These are phyloP conservation scores for Chlorencoelia australis DNA, from an alignment of 2,329 filamentous ascomycete species.

Conservation along the genomic window DNA sequence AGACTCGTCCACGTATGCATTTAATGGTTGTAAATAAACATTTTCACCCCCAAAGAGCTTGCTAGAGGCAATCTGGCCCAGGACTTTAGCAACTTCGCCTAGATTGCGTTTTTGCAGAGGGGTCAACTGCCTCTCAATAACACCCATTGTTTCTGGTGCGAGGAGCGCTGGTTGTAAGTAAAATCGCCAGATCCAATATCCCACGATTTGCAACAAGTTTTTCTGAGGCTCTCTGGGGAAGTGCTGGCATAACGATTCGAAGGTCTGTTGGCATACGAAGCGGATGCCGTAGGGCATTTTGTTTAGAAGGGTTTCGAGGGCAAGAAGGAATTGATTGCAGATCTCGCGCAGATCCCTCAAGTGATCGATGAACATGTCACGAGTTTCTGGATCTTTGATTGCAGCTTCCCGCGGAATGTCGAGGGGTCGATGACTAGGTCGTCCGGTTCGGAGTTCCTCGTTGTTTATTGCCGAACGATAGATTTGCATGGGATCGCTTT, in stretches of 20 bases:
- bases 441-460: slow-evolving; percentile 86
- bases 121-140: slow-evolving; percentile 80
- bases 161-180: slow-evolving; percentile 85
- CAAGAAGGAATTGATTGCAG: slow-evolving; percentile 77
- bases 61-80: slow-evolving; percentile 81
- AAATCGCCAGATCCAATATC: slow-evolving; percentile 87
- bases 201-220: slow-evolving; percentile 70
- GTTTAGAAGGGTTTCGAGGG: slow-evolving; percentile 72
- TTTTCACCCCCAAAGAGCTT: slow-evolving; percentile 89
- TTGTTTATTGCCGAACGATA: slow-evolving; percentile 95
- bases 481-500: slow-evolving; percentile 96
- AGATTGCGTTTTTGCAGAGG: slow-evolving; percentile 91
- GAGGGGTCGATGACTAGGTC: slow-evolving; percentile 67
- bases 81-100: slow-evolving; percentile 80
- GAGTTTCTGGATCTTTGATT: slow-evolving; percentile 90
- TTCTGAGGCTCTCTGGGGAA: slow-evolving; percentile 75
- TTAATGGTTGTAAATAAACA: slow-evolving; percentile 89
- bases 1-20: slow-evolving; percentile 80
- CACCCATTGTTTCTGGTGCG: slow-evolving; percentile 86
- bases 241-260: slow-evolving; percentile 62
- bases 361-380: slow-evolving; percentile 87
- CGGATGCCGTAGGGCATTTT: slow-evolving; percentile 90
- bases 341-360: slow-evolving; percentile 90
- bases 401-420: slow-evolving; percentile 86
- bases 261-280: slow-evolving; percentile 78